Conservation (phyloP, 306 rosid genomes). For the Citrullus mucosospermus region DNA sequence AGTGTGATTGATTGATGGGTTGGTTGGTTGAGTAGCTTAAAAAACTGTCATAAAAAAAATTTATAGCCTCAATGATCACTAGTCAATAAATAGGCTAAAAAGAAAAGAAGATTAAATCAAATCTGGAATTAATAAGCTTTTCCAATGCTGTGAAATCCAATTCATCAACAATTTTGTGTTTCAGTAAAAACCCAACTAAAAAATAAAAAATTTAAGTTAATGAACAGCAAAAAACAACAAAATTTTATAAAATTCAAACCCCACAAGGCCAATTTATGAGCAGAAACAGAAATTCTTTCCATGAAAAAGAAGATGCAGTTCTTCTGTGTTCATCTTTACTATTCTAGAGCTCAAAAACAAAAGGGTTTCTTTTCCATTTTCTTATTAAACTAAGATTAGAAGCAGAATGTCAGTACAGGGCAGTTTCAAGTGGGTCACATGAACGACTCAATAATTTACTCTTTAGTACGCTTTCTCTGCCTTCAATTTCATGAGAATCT, state of each 20-base stretch:
- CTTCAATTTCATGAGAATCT: background rate
- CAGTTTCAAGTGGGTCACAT: conserved; percentile 18
- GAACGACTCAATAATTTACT: conserved; percentile 11
- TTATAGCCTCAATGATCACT: background rate
- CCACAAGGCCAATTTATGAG: background rate
- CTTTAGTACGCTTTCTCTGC: background rate
- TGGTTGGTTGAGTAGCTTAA: background rate
- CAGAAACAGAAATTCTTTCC: background rate
- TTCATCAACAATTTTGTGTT: background rate
- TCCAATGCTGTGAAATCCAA: background rate
- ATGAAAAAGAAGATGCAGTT: background rate
- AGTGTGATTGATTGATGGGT: conserved; percentile 2
- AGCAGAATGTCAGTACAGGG: background rate
- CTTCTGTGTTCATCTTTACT: background rate
- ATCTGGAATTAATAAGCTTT: too few relatives aligned
- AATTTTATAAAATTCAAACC: background rate
- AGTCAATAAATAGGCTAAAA: background rate
- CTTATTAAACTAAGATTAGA: background rate
- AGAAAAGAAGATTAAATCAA: too few relatives aligned
- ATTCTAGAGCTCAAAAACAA: background rate
- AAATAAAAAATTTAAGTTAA: background rate
- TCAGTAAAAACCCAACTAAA: background rate
- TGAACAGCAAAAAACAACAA: background rate
- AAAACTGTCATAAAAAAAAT: background rate
- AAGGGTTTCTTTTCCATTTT: background rate